Evolutionary conservation across 2,329 filamentous ascomycete genomes (phyloP).

Genomic region (Diaporthe velutina): DNA sequence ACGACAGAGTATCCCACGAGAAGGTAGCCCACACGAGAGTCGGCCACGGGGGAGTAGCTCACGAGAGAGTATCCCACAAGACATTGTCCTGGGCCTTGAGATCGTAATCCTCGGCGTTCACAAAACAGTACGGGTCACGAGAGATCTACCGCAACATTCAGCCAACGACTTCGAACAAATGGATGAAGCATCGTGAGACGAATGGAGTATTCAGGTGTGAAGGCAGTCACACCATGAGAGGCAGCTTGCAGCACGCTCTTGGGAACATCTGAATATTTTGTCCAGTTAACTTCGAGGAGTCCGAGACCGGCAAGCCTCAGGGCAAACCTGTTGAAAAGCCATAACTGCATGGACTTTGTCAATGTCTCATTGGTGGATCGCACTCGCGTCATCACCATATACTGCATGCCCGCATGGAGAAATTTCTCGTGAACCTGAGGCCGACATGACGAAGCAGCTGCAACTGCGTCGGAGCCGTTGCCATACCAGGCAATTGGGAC

Average conservation of each 20-base stretch:
- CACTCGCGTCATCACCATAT: background rate
- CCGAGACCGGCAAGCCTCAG: background rate
- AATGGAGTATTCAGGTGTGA: background rate
- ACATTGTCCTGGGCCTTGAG: no score
- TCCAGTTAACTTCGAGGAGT: background rate
- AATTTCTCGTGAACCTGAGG: background rate
- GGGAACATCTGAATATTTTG: background rate
- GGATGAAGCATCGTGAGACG: background rate
- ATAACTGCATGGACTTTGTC: background rate
- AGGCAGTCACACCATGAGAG: background rate
- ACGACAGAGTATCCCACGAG: no score
- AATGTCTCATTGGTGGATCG: background rate
- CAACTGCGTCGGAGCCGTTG: slow-evolving; percentile 1
- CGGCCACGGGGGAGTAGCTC: no score
- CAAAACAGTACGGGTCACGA: background rate
- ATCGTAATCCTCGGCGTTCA: background rate
- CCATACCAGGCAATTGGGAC: slow-evolving; percentile 26
- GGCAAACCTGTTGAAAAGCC: background rate
- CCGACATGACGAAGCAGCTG: background rate
- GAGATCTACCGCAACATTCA: background rate
- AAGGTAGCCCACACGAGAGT: no score
- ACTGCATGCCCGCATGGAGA: background rate
- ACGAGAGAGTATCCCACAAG: no score
- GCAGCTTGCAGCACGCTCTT: background rate
- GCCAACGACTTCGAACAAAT: background rate